Base-by-base conservation (phyloP, 192 early-diverging fungal genomes). In the Pilaira anomala region DNA sequence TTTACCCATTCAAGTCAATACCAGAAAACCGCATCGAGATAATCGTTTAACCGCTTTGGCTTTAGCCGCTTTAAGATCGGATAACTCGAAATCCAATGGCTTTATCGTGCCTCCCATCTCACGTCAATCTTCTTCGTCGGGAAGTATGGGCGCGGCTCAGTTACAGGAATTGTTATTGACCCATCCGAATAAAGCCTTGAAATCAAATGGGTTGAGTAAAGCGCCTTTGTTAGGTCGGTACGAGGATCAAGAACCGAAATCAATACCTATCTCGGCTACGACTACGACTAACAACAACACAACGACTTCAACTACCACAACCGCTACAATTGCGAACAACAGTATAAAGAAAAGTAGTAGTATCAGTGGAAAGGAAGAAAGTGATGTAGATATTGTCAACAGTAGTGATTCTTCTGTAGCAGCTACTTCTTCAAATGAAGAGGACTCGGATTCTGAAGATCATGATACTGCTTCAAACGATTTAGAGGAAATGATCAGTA, bases 1-100 rank as follows among this genome's bases (percentile, higher is more conserved):
- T 6, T 66, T 85, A 67, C 85, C 84, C 2, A 70, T 77, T 25
- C 68, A 76, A 16, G 33, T 73, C 19, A 39, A 66, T 19, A 54
- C 55, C 12, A 42, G 54, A 36, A 69, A 63, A 57, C 33, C 62
- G 28, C 50, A 49, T 40, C 24, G 50, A 28, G 65, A 64, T 24
- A 41, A 40, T 28, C 25, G 71, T 46, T 56, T 66, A 42, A 46
- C 64, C 7, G 36, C 64, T n/a, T 21, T 72, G 44, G 57, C 71
- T 21, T 49, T 67, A 48, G 66, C 66, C 16, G 62, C 53, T 49
- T 63, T 72, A 30, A 40, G 63, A 62, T 19, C 62, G 8, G 45
- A 46, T 49, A 36, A 21, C 18, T 36, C 33, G 1, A 55, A 55
- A 57, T 7, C 63, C 19, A 40, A 24, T 29, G 46, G 55, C 24